Evolutionary conservation across 1,284 basidiomycete genomes (phyloP).

Genomic region (Microbotryum lychnidis-dioicae): DNA sequence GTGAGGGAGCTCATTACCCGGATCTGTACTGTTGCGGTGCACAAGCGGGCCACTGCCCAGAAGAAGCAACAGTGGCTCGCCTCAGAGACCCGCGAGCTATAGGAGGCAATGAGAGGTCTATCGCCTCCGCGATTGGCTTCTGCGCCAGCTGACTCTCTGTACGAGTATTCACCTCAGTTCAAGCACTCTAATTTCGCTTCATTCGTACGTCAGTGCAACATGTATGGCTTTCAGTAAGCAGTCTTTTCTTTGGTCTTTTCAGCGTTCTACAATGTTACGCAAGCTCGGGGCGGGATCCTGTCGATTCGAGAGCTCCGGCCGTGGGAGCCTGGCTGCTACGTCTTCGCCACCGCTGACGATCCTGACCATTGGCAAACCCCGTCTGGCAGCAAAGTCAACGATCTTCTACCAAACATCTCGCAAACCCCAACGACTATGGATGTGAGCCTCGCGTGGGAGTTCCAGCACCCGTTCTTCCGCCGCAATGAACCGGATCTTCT

Average conservation of each 20-base stretch:
- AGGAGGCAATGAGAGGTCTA: too few relatives aligned
- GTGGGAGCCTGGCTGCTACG: background rate
- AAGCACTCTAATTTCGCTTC: too few relatives aligned
- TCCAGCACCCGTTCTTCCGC: conserved; percentile 43
- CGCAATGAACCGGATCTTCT: conserved; percentile 42
- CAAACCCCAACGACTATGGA: conserved; percentile 31
- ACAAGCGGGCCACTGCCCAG: too few relatives aligned
- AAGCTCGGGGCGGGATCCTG: too few relatives aligned
- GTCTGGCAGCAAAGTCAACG: conserved; percentile 38
- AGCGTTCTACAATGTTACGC: background rate
- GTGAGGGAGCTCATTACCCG: too few relatives aligned
- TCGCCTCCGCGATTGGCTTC: too few relatives aligned
- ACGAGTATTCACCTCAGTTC: too few relatives aligned
- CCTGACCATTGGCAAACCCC: background rate
- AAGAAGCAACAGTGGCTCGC: too few relatives aligned
- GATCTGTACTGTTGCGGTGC: too few relatives aligned
- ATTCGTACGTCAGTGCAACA: conserved; percentile 9
- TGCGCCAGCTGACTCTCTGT: too few relatives aligned
- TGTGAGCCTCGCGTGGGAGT: conserved; percentile 42
- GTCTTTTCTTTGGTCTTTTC: conserved; percentile 6
- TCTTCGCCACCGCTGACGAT: background rate
- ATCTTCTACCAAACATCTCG: conserved; percentile 39
- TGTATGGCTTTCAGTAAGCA: conserved; percentile 39
- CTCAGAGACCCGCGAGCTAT: too few relatives aligned
- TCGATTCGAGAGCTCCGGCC: too few relatives aligned